phyloP scores from a whole-genome alignment of 2,329 filamentous ascomycete genomes.

The Tympanopsis confertula region DNA sequence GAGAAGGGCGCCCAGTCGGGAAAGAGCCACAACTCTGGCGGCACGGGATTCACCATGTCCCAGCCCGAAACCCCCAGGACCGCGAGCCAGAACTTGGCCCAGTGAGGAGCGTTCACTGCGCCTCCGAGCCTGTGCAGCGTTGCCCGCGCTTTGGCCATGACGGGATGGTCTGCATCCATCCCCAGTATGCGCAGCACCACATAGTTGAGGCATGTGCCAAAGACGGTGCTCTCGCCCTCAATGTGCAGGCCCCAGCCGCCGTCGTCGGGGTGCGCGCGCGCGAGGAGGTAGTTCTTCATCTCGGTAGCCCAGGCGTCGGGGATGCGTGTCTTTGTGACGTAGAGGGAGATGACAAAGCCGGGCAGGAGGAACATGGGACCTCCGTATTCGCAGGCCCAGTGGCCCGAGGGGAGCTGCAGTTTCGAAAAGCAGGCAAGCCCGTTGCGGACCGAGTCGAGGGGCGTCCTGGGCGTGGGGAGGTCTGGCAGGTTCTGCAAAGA shows the following conservation, averaged over 20 bases:
- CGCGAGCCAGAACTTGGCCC: constrained; percentile 58
- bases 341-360: constrained; percentile 51
- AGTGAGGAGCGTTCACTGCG: constrained; percentile 52
- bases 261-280: constrained; percentile 48
- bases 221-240: constrained; percentile 55
- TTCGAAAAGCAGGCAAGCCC: constrained; percentile 52
- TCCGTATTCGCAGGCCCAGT: constrained; percentile 64
- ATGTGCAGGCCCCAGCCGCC: constrained; percentile 62
- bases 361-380: constrained; percentile 60
- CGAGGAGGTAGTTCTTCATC: constrained; percentile 56
- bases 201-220: constrained; percentile 61
- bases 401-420: constrained; percentile 49
- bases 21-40: constrained; percentile 57
- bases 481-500: constrained; percentile 36
- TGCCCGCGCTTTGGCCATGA: constrained; percentile 46
- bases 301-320: constrained; percentile 46
- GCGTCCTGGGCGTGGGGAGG: constrained; percentile 41
- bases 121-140: constrained; percentile 51
- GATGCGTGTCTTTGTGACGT: constrained; percentile 53
- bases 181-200: constrained; percentile 47
- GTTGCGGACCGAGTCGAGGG: constrained; percentile 48
- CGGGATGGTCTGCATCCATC: constrained; percentile 46
- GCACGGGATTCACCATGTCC: constrained; percentile 58
- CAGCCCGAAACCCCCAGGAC: constrained; percentile 51
- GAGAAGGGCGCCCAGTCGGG: constrained; percentile 53